Conservation (phyloP, 2,329 filamentous ascomycete species). For the Pseudofabraea citricarpa region DNA sequence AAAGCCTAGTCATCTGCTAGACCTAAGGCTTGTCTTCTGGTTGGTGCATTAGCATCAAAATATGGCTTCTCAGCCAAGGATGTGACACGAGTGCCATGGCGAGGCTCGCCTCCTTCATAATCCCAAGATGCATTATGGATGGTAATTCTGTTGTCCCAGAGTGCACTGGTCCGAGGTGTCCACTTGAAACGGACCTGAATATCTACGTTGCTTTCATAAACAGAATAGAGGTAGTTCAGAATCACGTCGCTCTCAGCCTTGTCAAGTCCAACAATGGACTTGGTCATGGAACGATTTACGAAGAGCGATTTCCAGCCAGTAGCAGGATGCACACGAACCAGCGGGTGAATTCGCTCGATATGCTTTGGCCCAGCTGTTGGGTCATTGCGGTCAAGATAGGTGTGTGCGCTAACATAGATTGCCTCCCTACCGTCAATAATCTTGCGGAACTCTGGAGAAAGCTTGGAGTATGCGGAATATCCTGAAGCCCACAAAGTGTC, state of each 20-base stretch:
- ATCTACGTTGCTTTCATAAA: slow-evolving; percentile 63
- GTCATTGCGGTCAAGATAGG: slow-evolving; percentile 60
- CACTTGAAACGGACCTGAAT: slow-evolving; percentile 70
- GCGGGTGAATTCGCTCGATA: slow-evolving; percentile 62
- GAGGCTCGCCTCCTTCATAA: slow-evolving; percentile 60
- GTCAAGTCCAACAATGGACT: slow-evolving; percentile 64
- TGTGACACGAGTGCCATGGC: slow-evolving; percentile 70
- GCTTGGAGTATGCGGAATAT: slow-evolving; percentile 68
- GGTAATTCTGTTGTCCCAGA: slow-evolving; percentile 72
- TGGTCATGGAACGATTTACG: slow-evolving; percentile 67
- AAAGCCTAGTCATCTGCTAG: slow-evolving; percentile 51
- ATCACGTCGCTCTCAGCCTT: slow-evolving; percentile 65
- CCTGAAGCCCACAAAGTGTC: slow-evolving; percentile 71
- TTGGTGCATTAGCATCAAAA: slow-evolving; percentile 60
- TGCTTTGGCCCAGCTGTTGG: slow-evolving; percentile 57
- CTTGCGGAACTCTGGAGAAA: slow-evolving; percentile 64
- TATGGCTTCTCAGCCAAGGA: slow-evolving; percentile 66
- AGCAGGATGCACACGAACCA: slow-evolving; percentile 66
- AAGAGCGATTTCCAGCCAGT: slow-evolving; percentile 72
- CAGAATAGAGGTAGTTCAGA: slow-evolving; percentile 60
- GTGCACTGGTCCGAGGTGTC: slow-evolving; percentile 60
- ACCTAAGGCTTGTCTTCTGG: slow-evolving; percentile 61
- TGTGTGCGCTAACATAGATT: slow-evolving; percentile 61
- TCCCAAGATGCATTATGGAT: slow-evolving; percentile 74
- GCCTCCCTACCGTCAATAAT: slow-evolving; percentile 64